Base-by-base conservation (phyloP, 1,284 basidiomycete genomes). In the Irpex rosettiformis region DNA sequence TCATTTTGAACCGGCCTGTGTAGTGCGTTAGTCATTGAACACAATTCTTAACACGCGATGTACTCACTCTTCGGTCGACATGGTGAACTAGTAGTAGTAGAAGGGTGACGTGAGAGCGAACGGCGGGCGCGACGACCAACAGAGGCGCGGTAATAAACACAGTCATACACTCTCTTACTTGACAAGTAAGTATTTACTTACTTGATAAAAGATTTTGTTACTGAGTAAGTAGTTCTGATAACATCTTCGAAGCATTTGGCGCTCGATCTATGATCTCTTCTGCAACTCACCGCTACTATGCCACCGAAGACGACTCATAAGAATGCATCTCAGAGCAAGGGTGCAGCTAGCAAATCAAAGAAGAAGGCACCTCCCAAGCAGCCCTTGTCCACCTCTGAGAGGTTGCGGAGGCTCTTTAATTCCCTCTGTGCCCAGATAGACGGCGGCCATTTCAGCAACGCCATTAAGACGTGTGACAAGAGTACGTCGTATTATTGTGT, bases 381-480 rank as follows among this genome's bases (percentile, higher is more conserved):
- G 56, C 77, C 84, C 1, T 69, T 83, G 16, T 73, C 85, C 0
- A 65, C 77, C 4, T 72, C 79, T 24, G 90, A 92, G 64, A 77
- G 83, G 55, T 71, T 90, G 55, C 88, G 85, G 65, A 82, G 84
- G 47, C 77, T 92, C 55, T 94, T 93, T 73, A 84, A 82, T 55
- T 89, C 90, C 53, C 75, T 95, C 21, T 86, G 85, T 68, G 88
- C 91, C 22, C 93, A 94, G 69, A 85, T 94, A 65, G 90, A 94
- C 64, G 90, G 89, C 30, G 89, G 88, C 2, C 86, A 92, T 73
- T 88, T 90, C 69, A 75, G 77, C 58, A 93, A 90, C 70, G 91
- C 91, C 28, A 80, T 93, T 69, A 92, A 88, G 81, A 94, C 92
- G 61, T 94, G 91, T 78, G 89, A 92, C 75, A 93, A 92, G 77